A percentile compares a stretch with the other conserved stretches of the same genome.
Conservation (phyloP, 257 asterid species). For the Scutellaria baicalensis region DNA sequence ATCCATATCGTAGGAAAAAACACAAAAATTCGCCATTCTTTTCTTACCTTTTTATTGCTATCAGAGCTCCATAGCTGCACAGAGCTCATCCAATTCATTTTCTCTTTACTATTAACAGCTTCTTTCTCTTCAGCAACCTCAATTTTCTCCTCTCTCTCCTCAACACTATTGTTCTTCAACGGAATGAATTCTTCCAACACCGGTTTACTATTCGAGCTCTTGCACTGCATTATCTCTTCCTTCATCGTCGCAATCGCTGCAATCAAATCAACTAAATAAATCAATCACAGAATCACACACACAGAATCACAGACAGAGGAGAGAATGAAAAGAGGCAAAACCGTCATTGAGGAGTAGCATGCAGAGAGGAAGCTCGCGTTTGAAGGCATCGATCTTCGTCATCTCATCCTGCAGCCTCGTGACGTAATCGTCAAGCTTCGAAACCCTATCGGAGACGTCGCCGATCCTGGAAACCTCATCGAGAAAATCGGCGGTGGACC, state of each 20-base stretch:
- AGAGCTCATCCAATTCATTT: slow-evolving; percentile 74
- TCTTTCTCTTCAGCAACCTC: slow-evolving; percentile 10
- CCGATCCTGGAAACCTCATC: slow-evolving; percentile 32
- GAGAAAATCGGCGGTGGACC: slow-evolving; percentile 35
- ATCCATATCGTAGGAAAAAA: not conserved
- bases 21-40: not conserved
- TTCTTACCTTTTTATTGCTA: slow-evolving; percentile 36
- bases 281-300: not conserved
- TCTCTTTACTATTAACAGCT: slow-evolving; percentile 18
- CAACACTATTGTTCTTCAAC: slow-evolving; percentile 23
- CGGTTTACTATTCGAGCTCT: slow-evolving; percentile 22
- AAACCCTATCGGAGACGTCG: slow-evolving; percentile 35
- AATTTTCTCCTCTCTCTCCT: slow-evolving; percentile 15
- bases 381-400: slow-evolving; percentile 85
- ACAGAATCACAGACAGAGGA: not conserved
- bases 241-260: slow-evolving; percentile 31
- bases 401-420: slow-evolving; percentile 59
- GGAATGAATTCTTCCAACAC: slow-evolving; percentile 46
- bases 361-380: slow-evolving; percentile 74
- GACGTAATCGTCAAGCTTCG: slow-evolving; percentile 46
- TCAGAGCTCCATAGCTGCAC: slow-evolving; percentile 80
- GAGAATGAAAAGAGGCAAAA: slow-evolving; percentile 6
- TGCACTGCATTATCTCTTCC: slow-evolving; percentile 28
- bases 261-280: not conserved
- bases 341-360: slow-evolving; percentile 68